Evolutionary conservation across 2,329 filamentous ascomycete genomes (phyloP), one percentile per base, ranked within the genome.

Genomic region (Monosporascus sp.): DNA sequence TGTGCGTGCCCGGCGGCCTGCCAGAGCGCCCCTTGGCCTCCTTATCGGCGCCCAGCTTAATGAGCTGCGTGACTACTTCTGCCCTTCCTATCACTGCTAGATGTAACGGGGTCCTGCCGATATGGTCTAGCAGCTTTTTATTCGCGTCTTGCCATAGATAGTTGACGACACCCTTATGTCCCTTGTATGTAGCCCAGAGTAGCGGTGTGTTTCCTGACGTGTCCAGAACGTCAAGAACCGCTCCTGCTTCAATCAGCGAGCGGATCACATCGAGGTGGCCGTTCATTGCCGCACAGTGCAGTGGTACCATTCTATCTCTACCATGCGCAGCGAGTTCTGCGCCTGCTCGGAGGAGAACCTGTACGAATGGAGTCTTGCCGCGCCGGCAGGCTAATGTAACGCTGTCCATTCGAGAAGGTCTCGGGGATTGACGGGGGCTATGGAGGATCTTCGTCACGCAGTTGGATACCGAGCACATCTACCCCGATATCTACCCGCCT

Each of bases 41-140:
- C 58, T 52, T 55, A 56, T 56, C 58, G 55, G 54, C 60, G 57
- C 61, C 62, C 63, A 56, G 61, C 59, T 60, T 63, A 57, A 60
- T 41, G 48, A 63, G 51, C 52, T 61, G 63, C 63, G 63, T 64
- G 67, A 65, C 40, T 3, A 47, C 20, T 6, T 41, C 37, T 26
- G 7, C 37, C 31, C 31, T 41, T 14, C 22, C 48, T 22, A 55
- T 48, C 11, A 52, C 50, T 45, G 52, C 54, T 26, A 57, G 27
- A 48, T 58, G 56, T 45, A 58, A 45, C n/a, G 20, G 52, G 35
- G 52, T 57, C 44, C 52, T 56, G 16, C 56, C 56, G n/a, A 52
- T 48, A 37, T 56, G 27, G 40, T 57, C 40, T 17, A 54, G 52
- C 22, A 55, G 17, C 22, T 41, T 48, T 40, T 17, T 53, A 20